Evolutionary conservation across 805 yeast genomes (phyloP).

Genomic region (Suhomyces canberraensis): DNA sequence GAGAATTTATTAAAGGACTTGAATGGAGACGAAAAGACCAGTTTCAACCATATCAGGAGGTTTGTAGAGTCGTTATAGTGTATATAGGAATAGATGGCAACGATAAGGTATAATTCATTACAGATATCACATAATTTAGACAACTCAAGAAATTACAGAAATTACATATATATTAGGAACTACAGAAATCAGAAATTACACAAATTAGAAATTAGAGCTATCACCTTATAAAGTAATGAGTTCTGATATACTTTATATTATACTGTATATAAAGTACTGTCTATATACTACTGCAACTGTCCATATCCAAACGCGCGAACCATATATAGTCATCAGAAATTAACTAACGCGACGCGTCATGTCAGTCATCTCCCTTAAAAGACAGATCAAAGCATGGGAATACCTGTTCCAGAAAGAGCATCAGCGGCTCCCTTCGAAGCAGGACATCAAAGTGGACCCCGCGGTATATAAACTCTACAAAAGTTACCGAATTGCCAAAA

Average conservation of each 20-base stretch:
- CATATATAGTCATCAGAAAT: too few relatives aligned
- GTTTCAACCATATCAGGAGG: slow-evolving; percentile 42
- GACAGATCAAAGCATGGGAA: slow-evolving; percentile 41
- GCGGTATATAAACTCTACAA: slow-evolving; percentile 31
- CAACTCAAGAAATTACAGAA: too few relatives aligned
- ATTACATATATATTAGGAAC: too few relatives aligned
- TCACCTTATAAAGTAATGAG: too few relatives aligned
- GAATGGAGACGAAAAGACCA: slow-evolving; percentile 37
- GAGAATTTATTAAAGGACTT: slow-evolving; percentile 15
- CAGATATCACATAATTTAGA: too few relatives aligned
- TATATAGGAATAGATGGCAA: not conserved
- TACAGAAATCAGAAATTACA: too few relatives aligned
- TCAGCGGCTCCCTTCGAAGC: slow-evolving; percentile 29
- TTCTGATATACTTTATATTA: too few relatives aligned
- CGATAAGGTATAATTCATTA: too few relatives aligned
- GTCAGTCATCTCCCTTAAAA: slow-evolving; percentile 17
- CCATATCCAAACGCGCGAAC: too few relatives aligned
- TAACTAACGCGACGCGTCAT: not conserved
- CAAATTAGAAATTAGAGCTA: too few relatives aligned
- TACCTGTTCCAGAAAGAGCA: slow-evolving; percentile 25
- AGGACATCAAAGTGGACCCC: slow-evolving; percentile 31
- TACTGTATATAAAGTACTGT: too few relatives aligned
- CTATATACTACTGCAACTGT: too few relatives aligned
- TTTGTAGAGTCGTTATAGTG: slow-evolving; percentile 9
- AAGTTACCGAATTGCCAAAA: slow-evolving; percentile 21